Evolutionary conservation across 495 filamentous ascomycete species (phyloP), one percentile per base, ranked within the genome.

Genomic region (Penicillium argentinense): DNA sequence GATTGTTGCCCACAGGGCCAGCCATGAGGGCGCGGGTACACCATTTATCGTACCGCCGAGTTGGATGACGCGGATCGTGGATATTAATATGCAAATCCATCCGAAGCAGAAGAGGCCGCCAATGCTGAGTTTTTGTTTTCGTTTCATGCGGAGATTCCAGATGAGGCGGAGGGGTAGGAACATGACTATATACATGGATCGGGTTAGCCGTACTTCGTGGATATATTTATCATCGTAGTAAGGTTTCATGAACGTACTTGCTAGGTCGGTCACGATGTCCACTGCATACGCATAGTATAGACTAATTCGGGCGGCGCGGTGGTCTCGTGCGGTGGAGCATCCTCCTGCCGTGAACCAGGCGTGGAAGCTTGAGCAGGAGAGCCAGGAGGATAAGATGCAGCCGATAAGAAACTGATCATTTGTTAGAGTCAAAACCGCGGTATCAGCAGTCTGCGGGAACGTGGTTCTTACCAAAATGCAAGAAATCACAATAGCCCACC

Each of bases 21-120:
- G 28, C 60, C 60, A 63, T 8, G 60, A 49, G n/a, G 53, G 45
- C 12, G 48, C 41, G 0, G 57, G 57, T 6, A 34, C 47, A 9
- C 52, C 55, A 12, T 47, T 39, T 1, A 32, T 29, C 13, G 39
- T 30, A 2, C 43, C 37, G 8, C 64, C 60, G 6, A 67, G 55
- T 14, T 67, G 49, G 9, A 71, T 55, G 14, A 69, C 73, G 11
- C 77, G 73, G 47, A 79, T 70, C 49, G 73, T 67, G 26, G 76
- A 66, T 32, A 80, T 71, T 12, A 67, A 44, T 28, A 80, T 76
- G 60, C 77, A 77, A 47, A 79, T 54, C 39, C 77, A 68, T 39
- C 74, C 67, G 9, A 78, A 60, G 34, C 70, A 68, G 53, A 80
- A 80, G 9, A 79, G 56, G 13, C 60, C 66, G 9, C 68, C 67